Evolutionary conservation across 805 yeast species (phyloP), one percentile per base, ranked within the genome.

Genomic region (Sugiyamaella boreocaroliniensis): DNA sequence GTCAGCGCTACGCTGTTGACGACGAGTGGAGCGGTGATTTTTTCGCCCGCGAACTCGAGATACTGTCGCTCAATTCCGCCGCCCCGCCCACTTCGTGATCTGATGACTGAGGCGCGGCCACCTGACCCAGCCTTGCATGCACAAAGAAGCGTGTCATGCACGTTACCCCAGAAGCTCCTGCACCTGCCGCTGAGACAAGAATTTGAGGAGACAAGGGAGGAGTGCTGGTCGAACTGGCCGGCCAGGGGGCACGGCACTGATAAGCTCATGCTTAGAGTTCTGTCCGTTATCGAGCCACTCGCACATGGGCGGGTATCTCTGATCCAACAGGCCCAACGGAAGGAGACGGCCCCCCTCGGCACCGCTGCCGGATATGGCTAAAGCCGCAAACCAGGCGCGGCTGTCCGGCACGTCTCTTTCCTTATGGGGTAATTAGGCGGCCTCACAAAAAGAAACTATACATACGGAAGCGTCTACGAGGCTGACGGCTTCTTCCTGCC

Each of bases 1-100:
- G 79, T 57, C 67, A 82, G 29, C 75, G 54, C 86, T 85, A 58
- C 73, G 34, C 51, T 1, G 15, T 15, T 16, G 43, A 40, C 5
- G 49, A 37, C 14, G 84, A 89, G 79, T 57, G 67, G 64, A 10
- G 64, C 63, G 4, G 61, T 20, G 77, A 75, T 46, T 75, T 73
- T 53, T 79, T 78, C 59, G 66, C 71, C 14, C 56, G 57, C n/a
- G 68, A 64, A 50, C 49, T 64, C 22, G 66, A 61, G 44, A 47
- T 55, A 10, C 50, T 56, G 14, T 47, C 54, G n/a, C 34, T 52
- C 49, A 34, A 32, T n/a, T 29, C 40, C 32, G 41, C 41, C 14
- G 8, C n/a, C 8, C 37, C 12, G 37, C 37, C 37, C 37, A 9
- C 37, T 14, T 32, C n/a, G n/a, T 10, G n/a, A 32, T 14, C 37